These are phyloP conservation scores for Aspergillus sergii DNA, from an alignment of 2,329 filamentous ascomycete species.

Conservation along the genomic window DNA sequence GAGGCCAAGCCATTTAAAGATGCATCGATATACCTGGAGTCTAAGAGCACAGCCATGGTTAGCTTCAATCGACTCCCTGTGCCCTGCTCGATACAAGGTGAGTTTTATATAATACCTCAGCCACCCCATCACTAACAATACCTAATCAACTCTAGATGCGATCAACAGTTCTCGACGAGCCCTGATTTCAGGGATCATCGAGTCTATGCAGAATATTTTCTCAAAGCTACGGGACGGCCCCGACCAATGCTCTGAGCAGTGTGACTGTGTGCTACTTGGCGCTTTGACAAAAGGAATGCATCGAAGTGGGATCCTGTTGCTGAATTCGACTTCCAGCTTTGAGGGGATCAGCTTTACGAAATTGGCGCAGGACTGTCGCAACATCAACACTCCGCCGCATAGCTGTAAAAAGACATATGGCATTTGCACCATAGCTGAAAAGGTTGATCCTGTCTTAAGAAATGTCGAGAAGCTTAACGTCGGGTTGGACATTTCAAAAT, in stretches of 20 bases:
- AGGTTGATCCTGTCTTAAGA: neutral
- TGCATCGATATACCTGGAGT: neutral
- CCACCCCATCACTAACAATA: neutral
- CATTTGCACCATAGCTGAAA: rapidly evolving
- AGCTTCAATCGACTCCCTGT: neutral
- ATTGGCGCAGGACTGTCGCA: neutral
- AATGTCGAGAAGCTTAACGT: neutral
- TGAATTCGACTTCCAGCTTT: neutral
- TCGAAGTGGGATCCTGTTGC: neutral
- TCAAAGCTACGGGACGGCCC: neutral
- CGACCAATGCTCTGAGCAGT: rapidly evolving
- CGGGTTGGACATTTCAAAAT: neutral
- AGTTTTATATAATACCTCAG: rapidly evolving
- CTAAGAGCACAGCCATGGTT: neutral
- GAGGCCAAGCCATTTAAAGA: neutral
- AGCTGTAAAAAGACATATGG: too few species aligned
- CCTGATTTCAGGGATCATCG: neutral
- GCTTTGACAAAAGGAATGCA: neutral
- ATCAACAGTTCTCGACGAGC: neutral
- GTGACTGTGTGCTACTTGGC: neutral
- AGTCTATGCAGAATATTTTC: neutral
- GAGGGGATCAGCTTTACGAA: neutral
- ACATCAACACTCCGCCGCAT: rapidly evolving
- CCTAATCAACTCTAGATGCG: neutral
- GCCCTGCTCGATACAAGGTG: neutral